Percentiles rank a stretch among this genome's conserved stretches.
These are phyloP conservation scores for Trichoderma sp. DNA, from an alignment of 2,329 filamentous ascomycete genomes.

Conservation along the genomic window DNA sequence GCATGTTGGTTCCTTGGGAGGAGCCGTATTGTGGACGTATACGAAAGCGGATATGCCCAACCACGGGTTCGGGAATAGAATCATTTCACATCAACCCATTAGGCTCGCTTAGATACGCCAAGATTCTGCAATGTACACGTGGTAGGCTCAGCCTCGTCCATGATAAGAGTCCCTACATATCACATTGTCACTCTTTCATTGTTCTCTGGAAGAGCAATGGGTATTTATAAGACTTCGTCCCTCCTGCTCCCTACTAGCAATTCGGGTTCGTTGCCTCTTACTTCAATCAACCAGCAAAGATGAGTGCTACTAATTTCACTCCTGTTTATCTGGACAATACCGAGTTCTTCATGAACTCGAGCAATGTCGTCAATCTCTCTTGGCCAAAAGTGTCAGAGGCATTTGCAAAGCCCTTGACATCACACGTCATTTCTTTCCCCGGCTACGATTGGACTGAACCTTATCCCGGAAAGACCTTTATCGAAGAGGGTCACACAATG, in stretches of 20 bases:
- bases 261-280: neutral
- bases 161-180: neutral
- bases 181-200: neutral
- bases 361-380: neutral
- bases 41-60: neutral
- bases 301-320: neutral
- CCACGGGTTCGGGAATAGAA: neutral
- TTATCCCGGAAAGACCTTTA: neutral
- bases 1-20: neutral
- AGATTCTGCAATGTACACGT: neutral
- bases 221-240: neutral
- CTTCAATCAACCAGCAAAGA: neutral
- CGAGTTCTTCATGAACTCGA: neutral
- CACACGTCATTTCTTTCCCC: neutral
- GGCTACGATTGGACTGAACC: conserved; percentile 1
- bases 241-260: neutral
- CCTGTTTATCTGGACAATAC: neutral
- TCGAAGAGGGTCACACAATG: neutral
- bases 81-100: neutral
- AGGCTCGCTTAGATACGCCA: neutral
- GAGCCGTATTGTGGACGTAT: neutral
- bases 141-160: neutral
- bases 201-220: neutral
- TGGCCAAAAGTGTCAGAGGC: neutral
- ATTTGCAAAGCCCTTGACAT: neutral